phyloP scores from a whole-genome alignment of 2,329 filamentous ascomycete species.

The Xylariaceae sp. region DNA sequence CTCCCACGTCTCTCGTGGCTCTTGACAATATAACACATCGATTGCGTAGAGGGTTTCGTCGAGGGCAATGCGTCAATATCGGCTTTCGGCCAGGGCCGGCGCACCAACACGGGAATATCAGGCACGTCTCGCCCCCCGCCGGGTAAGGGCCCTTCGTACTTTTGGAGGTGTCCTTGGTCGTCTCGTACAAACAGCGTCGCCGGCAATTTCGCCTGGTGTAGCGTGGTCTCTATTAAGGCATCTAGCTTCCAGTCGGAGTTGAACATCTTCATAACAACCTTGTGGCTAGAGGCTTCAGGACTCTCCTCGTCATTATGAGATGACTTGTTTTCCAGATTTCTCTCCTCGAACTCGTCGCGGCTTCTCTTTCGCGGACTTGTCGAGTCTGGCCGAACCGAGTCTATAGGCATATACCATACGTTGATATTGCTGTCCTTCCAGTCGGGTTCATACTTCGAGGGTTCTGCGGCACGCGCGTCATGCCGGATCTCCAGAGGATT shows the following conservation, averaged over 20 bases:
- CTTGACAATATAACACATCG: slow-evolving; percentile 82
- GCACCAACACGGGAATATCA: slow-evolving; percentile 63
- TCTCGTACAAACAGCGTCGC: slow-evolving; percentile 64
- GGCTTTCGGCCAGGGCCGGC: slow-evolving; percentile 72
- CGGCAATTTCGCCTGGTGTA: slow-evolving; percentile 60
- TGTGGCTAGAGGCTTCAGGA: slow-evolving; percentile 42
- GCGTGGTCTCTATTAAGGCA: slow-evolving; percentile 55
- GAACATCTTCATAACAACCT: slow-evolving; percentile 70
- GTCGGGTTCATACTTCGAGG: slow-evolving; percentile 51
- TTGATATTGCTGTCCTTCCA: slow-evolving; percentile 70
- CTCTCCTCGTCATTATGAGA: slow-evolving; percentile 27
- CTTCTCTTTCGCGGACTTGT: slow-evolving; percentile 28
- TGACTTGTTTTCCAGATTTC: background rate
- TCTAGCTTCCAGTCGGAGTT: slow-evolving; percentile 69
- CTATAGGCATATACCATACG: slow-evolving; percentile 73
- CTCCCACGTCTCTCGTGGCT: slow-evolving; percentile 70
- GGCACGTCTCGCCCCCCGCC: slow-evolving; percentile 42
- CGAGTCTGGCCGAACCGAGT: slow-evolving; percentile 18
- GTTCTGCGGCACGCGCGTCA: slow-evolving; percentile 29
- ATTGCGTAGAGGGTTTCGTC: slow-evolving; percentile 56
- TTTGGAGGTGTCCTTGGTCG: slow-evolving; percentile 54
- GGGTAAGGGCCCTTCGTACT: slow-evolving; percentile 62
- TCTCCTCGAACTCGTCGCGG: slow-evolving; percentile 36
- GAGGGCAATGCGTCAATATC: slow-evolving; percentile 57
- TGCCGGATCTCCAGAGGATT: slow-evolving; percentile 57